Evolutionary conservation across 1,284 basidiomycete genomes (phyloP), one percentile per base, ranked within the genome.

Genomic region (Grifola frondosa): DNA sequence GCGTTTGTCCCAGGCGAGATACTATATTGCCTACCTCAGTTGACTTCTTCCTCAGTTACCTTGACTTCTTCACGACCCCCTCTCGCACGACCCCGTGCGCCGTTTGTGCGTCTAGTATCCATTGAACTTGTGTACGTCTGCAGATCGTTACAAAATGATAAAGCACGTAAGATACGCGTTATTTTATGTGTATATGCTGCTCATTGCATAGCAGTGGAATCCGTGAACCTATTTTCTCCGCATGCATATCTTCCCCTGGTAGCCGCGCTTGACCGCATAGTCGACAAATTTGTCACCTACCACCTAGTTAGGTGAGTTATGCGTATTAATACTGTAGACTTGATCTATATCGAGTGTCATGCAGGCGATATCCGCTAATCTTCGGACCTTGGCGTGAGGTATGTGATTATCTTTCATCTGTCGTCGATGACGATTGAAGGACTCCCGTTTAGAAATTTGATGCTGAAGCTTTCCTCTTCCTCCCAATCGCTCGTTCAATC

Each of bases 371-470:
- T 64, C 86, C 86, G 13, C 67, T 87, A 19, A 76, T 88, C 43
- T 89, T 89, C 60, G 87, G 87, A 3, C 60, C 69, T 22, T 80
- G 78, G 77, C 70, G 72, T 55, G 70, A 75, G 67, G 84, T 84
- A 62, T 41, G 57, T 56, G 23, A 37, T 38, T 25, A 23, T 23
- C n/a, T n/a, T n/a, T n/a, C n/a, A n/a, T n/a, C n/a, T n/a, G n/a
- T n/a, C n/a, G n/a, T n/a, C n/a, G n/a, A n/a, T n/a, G n/a, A n/a
- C n/a, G n/a, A n/a, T n/a, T n/a, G n/a, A n/a, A n/a, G n/a, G n/a
- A n/a, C n/a, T n/a, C n/a, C n/a, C n/a, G n/a, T n/a, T n/a, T n/a
- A 88, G 84, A 79, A 75, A 68, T 66, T 84, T 25, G 73, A 77
- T 48, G 47, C 66, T 13, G 85, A 88, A 61, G 58, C 57, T 16